Evolutionary conservation across 2,329 filamentous ascomycete species (phyloP), one percentile per base, ranked within the genome.

Genomic region (Aspergillus felis): DNA sequence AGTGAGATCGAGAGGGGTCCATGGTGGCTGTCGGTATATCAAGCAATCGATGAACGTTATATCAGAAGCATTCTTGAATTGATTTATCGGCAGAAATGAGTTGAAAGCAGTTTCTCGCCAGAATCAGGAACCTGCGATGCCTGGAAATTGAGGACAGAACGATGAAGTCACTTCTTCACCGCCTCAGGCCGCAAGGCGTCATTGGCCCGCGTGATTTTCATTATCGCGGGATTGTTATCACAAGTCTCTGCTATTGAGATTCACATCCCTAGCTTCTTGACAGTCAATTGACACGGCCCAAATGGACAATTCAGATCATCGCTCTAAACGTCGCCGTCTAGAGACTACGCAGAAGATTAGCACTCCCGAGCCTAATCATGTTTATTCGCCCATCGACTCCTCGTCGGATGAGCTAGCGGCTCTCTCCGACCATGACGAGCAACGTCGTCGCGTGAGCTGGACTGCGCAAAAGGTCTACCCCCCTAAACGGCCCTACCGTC

Each of bases 321-420:
- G 59, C 20, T 63, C 64, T 4, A 74, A 71, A 58, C 64, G 67
- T 47, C 73, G 73, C 44, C 71, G 71, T 49, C 62, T 74, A 4
- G 69, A 72, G 44, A 38, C 58, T 55, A 53, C 63, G 61, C 52
- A 62, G 52, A 10, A 22, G 20, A 6, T 41, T 20, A 50, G 51
- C 29, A 51, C 56, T 17, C 47, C 57, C 48, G 24, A 57, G n/a
- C 8, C 7, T 24, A 44, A 12, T 4, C 12, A 25, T 24, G 57
- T 62, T 55, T 60, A 63, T 51, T 69, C 72, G 3, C 68, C 67
- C 41, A 54, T 58, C 17, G 68, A 73, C 58, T 73, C 71, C n/a
- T 76, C 74, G 24, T 71, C 74, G 51, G 74, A 76, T 59, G 75
- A 77, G 64, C 68, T 76, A 42, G 71, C 71, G 44, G 71, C 68